These are phyloP conservation scores for Rhodotorula babjevae DNA, from an alignment of 768 basidiomycete genomes.

Conservation along the genomic window DNA sequence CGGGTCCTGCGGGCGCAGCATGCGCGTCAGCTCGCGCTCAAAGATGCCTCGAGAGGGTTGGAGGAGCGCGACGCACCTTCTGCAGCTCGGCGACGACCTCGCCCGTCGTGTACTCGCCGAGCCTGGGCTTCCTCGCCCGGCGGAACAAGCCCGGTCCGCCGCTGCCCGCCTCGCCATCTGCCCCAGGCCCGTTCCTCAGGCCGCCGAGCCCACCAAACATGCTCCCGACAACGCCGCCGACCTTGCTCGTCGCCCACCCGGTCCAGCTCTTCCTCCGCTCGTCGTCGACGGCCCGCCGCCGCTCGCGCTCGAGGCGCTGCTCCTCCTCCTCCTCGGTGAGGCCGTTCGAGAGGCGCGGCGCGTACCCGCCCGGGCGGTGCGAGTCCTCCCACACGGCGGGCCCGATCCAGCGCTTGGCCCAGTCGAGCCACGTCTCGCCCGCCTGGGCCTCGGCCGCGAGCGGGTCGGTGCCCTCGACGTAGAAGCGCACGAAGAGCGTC, in stretches of 20 bases:
- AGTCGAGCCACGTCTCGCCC: constrained; percentile 21
- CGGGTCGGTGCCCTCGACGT: constrained; percentile 31
- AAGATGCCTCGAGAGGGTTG: no score
- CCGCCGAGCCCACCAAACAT: constrained; percentile 1
- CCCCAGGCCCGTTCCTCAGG: background rate
- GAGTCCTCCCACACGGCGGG: constrained; percentile 33
- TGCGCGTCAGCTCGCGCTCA: no score
- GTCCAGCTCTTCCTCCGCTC: constrained; percentile 4
- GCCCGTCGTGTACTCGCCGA: constrained; percentile 28
- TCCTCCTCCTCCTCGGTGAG: background rate
- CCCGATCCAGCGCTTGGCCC: constrained; percentile 31
- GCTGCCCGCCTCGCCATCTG: background rate
- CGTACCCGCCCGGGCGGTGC: constrained; percentile 18
- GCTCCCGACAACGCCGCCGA: constrained; percentile 1
- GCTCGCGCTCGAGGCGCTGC: background rate
- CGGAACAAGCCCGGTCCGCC: constrained; percentile 9
- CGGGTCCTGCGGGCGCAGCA: constrained; percentile 3
- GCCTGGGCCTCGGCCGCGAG: background rate
- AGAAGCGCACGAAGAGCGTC: constrained; percentile 34
- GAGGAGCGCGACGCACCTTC: constrained; percentile 14
- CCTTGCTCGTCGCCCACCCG: background rate
- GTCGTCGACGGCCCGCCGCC: background rate
- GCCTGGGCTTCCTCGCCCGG: constrained; percentile 24
- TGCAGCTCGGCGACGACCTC: constrained; percentile 37
- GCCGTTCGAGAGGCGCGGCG: background rate